Percentiles rank a stretch among this genome's conserved stretches.
Conservation (phyloP, 2,329 filamentous ascomycete species). For the Emydomyces testavorans region DNA sequence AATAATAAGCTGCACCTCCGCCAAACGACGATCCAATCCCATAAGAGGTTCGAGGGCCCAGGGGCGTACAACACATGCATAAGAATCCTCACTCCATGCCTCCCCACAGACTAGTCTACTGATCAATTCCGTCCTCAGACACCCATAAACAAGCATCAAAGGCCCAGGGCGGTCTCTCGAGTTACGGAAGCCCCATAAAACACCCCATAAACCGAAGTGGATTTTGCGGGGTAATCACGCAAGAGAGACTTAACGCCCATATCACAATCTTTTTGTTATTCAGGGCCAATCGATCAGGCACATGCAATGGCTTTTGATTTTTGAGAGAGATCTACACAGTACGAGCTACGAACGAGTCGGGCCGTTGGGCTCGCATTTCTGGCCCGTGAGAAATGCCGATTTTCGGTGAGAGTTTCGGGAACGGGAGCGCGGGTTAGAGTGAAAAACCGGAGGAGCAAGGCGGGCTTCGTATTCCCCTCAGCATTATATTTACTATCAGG, state of each 20-base stretch:
- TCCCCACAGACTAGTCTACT: too few species aligned
- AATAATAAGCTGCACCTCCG: neutral
- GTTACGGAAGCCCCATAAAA: neutral
- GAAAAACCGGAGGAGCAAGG: neutral
- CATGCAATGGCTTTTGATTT: neutral
- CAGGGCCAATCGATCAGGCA: conserved; percentile 4
- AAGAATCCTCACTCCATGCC: too few species aligned
- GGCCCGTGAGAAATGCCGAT: neutral
- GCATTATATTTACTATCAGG: too few species aligned
- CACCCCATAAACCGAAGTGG: neutral
- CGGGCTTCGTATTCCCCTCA: too few species aligned
- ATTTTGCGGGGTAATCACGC: conserved; percentile 1
- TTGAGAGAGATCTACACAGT: neutral
- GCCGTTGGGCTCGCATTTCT: neutral
- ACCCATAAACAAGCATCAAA: conserved; percentile 1
- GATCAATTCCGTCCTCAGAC: neutral
- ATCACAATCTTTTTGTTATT: conserved; percentile 4
- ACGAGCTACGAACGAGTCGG: neutral
- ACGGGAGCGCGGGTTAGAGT: neutral
- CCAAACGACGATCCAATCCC: too few species aligned
- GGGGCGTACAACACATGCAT: neutral
- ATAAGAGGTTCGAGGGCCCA: too few species aligned
- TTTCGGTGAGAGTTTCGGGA: neutral
- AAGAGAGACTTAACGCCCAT: neutral
- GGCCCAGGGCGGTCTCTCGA: neutral